Conservation (phyloP, 2,329 filamentous ascomycete species). For the Pyrenochaeta sp. region DNA sequence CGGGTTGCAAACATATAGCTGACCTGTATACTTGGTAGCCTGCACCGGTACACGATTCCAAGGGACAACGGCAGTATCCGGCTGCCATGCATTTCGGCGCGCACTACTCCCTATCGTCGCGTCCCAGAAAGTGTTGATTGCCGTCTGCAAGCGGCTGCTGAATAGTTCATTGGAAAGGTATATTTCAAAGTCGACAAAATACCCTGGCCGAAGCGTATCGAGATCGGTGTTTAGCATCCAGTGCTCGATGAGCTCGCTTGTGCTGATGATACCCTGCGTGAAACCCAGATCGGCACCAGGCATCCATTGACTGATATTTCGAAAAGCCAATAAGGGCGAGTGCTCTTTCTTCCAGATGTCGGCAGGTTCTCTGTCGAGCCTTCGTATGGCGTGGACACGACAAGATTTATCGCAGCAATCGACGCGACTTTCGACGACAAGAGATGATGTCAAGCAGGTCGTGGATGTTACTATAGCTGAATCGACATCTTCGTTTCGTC, state of each 20-base stretch:
- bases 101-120: not conserved
- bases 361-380: not conserved
- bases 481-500: not conserved
- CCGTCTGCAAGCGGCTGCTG: conserved; percentile 8
- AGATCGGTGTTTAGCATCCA: conserved; percentile 3
- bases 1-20: conserved; percentile 5
- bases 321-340: not conserved
- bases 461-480: not conserved
- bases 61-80: not conserved
- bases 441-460: not conserved
- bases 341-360: not conserved
- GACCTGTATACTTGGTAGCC: not conserved
- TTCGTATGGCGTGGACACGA: conserved; percentile 1
- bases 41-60: not conserved
- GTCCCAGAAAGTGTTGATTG: conserved; percentile 21
- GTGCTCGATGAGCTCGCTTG: not conserved
- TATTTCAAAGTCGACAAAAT: too few species aligned
- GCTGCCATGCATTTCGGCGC: not conserved
- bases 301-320: not conserved
- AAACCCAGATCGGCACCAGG: not conserved
- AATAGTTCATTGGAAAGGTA: not conserved
- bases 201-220: not conserved
- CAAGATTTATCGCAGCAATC: not conserved
- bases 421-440: conserved; percentile 1
- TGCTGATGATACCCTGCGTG: not conserved